These are phyloP conservation scores for Apiospora koreana DNA, from an alignment of 2,329 filamentous ascomycete species.

Conservation along the genomic window DNA sequence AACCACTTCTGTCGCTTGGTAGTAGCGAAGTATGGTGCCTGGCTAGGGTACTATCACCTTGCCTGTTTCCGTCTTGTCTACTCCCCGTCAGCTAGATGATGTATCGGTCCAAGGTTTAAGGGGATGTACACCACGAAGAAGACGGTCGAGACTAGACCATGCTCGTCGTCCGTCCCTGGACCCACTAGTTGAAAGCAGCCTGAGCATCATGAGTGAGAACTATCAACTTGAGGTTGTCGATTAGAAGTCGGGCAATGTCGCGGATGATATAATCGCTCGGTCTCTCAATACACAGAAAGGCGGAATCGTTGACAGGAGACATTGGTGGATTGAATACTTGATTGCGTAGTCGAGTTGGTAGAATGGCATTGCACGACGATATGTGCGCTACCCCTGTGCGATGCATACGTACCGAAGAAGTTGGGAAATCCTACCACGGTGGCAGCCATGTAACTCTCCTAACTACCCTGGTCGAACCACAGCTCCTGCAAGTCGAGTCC, in stretches of 20 bases:
- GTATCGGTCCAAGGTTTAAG: neutral
- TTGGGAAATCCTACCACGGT: constrained; percentile 8
- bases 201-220: neutral
- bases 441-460: neutral
- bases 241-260: neutral
- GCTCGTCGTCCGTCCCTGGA: neutral
- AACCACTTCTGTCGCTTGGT: constrained; percentile 9
- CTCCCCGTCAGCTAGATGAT: neutral
- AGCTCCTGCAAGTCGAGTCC: neutral
- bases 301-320: constrained; percentile 2
- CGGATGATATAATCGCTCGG: neutral
- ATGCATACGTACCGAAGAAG: neutral
- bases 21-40: constrained; percentile 2
- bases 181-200: neutral
- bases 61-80: neutral
- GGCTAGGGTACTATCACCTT: constrained; percentile 1
- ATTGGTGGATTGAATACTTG: neutral
- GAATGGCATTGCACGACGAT: too few species aligned
- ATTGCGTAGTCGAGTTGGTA: too few species aligned
- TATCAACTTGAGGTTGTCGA: constrained; percentile 3
- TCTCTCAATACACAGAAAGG: neutral
- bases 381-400: too few species aligned
- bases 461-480: neutral
- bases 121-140: constrained; percentile 4
- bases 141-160: constrained; percentile 1